Conservation (phyloP, 179 eudicot species). For the Camellia oleifera region DNA sequence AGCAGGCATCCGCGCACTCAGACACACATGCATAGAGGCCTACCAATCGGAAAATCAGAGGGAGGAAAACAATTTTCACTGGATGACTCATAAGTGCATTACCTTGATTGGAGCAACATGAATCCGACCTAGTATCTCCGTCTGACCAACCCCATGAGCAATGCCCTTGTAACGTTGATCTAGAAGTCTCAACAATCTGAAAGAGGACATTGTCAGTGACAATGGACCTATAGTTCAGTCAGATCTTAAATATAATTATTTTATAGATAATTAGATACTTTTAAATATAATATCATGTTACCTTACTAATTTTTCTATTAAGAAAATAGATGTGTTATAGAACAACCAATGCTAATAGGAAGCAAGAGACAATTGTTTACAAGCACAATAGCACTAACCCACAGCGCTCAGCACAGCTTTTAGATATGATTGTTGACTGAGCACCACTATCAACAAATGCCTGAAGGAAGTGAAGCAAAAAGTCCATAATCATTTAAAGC, state of each 20-base stretch:
- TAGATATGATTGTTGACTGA: slow-evolving; percentile 96
- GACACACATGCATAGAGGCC: neutral
- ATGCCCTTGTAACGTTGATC: slow-evolving; percentile 93
- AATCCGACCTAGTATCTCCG: slow-evolving; percentile 92
- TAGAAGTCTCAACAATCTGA: slow-evolving; percentile 83
- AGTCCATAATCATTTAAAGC: neutral
- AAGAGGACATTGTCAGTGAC: slow-evolving; percentile 15
- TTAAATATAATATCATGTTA: neutral
- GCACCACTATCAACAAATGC: slow-evolving; percentile 99
- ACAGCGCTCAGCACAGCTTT: slow-evolving; percentile 95
- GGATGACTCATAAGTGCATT: slow-evolving; percentile 8
- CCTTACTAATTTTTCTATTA: neutral
- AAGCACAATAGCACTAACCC: slow-evolving; percentile 52
- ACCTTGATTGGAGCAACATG: slow-evolving; percentile 99
- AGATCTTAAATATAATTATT: neutral
- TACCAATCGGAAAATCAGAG: neutral
- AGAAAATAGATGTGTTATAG: neutral
- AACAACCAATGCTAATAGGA: slow-evolving; percentile 4
- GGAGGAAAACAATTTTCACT: neutral
- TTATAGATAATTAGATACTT: neutral
- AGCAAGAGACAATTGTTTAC: neutral
- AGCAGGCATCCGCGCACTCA: neutral
- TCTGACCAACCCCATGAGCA: slow-evolving; percentile 97
- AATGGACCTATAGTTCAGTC: neutral
- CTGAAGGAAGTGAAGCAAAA: slow-evolving; percentile 36